phyloP scores from a whole-genome alignment of 148 eudicot genomes.

The Persicaria tinctoria region DNA sequence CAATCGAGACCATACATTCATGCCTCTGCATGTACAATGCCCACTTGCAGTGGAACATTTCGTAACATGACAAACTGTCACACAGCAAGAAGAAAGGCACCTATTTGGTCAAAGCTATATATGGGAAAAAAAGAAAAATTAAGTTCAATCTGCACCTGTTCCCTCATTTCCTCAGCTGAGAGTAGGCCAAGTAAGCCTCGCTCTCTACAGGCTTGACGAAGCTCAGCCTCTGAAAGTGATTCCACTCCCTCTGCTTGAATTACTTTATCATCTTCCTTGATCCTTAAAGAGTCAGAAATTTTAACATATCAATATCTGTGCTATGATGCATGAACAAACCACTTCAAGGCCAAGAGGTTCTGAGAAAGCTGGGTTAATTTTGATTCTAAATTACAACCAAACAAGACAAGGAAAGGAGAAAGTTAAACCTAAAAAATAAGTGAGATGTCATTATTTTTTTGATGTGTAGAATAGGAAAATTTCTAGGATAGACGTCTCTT shows the following conservation, averaged over 20 bases:
- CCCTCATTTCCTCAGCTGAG: constrained; percentile 89
- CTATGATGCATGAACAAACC: neutral
- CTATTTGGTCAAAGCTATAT: neutral
- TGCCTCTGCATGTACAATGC: constrained; percentile 1
- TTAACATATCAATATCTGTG: neutral
- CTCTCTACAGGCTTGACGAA: constrained; percentile 76
- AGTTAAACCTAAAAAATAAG: neutral
- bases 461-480: neutral
- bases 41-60: neutral
- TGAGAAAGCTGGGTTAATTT: neutral
- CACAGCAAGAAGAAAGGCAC: neutral
- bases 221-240: constrained; percentile 76
- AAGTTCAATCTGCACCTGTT: constrained; percentile 40
- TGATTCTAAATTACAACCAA: neutral
- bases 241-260: constrained; percentile 82
- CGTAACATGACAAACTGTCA: neutral
- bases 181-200: constrained; percentile 68
- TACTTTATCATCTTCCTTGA: constrained; percentile 72
- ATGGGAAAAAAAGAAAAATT: neutral
- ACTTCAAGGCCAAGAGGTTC: neutral
- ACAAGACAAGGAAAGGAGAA: neutral
- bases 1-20: neutral
- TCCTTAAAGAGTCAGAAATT: constrained; percentile 28
- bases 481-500: neutral
- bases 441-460: neutral